Evolutionary conservation across 345 rosid genomes (phyloP), one percentile per base, ranked within the genome.

Genomic region (Excoecaria cochinchinensis): DNA sequence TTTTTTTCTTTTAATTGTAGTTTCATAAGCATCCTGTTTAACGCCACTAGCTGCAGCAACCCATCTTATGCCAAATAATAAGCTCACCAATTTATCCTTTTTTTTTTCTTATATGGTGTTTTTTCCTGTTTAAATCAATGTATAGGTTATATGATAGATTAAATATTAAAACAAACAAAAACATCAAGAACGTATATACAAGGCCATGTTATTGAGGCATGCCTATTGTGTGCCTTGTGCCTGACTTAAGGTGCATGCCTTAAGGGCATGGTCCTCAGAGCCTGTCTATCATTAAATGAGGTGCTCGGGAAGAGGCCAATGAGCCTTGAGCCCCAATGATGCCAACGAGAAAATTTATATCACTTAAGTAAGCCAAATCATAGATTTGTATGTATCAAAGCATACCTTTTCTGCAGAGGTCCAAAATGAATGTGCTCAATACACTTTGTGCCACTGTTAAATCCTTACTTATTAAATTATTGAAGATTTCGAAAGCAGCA

Each of bases 401-500:
- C 60, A 72, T 78, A 91, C 97, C 92, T 71, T 85, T 83, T 82
- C 74, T 79, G 76, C 95, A 91, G 70, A 92, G 90, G 36, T 76
- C 76, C n/a, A 83, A 69, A 56, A 89, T 50, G 71, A 87, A 82
- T 42, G 74, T 71, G 75, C 76, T 83, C 76, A 86, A 76, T 39
- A 87, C 82, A 56, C 79, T 82, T 53, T 19, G 77, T 15, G 89
- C 89, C 48, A 87, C 82, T 69, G 51, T 63, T 71, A 61, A 68
- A 77, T 87, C 87, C 68, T 78, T 91, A 78, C 80, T 81, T 69
- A 82, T 76, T 74, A 84, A 83, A 70, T 84, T 80, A 76, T 83
- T 72, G 52, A 86, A 92, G 59, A 90, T 82, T 78, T 85, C 84
- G 47, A 83, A 19, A 70, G 92, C 94, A 72, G 79, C 85, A 74